Percentiles rank a stretch among this genome's conserved stretches.
Conservation (phyloP, 768 basidiomycete genomes). For the Boletus huronensis region DNA sequence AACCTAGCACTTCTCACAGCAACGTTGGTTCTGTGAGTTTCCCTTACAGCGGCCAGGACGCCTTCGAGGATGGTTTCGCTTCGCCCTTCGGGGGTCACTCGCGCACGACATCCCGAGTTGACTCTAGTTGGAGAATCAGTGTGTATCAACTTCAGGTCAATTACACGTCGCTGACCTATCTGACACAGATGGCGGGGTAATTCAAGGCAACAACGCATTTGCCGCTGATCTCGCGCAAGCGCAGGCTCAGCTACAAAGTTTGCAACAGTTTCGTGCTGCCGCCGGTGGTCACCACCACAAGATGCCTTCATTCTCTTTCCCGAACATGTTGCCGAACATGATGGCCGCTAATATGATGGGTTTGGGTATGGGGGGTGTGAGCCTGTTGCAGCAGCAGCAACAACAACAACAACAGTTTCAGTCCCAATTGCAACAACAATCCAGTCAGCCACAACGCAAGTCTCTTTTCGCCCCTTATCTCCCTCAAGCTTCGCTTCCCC, state of each 20-base stretch:
- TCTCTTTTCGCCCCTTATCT: slow-evolving; percentile 98
- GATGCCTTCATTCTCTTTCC: slow-evolving; percentile 97
- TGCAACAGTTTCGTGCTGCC: slow-evolving; percentile 95
- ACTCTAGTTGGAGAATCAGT: slow-evolving; percentile 90
- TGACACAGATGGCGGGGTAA: slow-evolving; percentile 66
- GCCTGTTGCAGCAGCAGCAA: slow-evolving; percentile 88
- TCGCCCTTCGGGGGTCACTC: slow-evolving; percentile 67
- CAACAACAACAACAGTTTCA: slow-evolving; percentile 75
- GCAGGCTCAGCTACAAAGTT: slow-evolving; percentile 91
- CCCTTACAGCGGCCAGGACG: slow-evolving; percentile 53
- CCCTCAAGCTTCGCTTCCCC: slow-evolving; percentile 95
- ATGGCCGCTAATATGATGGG: slow-evolving; percentile 98
- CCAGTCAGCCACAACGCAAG: slow-evolving; percentile 91
- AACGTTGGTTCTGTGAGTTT: slow-evolving; percentile 49
- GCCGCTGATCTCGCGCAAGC: slow-evolving; percentile 91
- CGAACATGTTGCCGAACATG: slow-evolving; percentile 96
- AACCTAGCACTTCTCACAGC: slow-evolving; percentile 46
- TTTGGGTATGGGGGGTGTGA: slow-evolving; percentile 75
- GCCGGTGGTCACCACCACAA: slow-evolving; percentile 93
- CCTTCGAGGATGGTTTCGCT: slow-evolving; percentile 79
- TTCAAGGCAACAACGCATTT: slow-evolving; percentile 59
- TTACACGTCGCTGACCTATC: slow-evolving; percentile 8
- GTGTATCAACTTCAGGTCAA: slow-evolving; percentile 30
- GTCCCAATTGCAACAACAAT: slow-evolving; percentile 91
- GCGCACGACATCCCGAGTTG: slow-evolving; percentile 69